phyloP scores from a whole-genome alignment of 345 rosid genomes.

The Eutrema yunnanense region DNA sequence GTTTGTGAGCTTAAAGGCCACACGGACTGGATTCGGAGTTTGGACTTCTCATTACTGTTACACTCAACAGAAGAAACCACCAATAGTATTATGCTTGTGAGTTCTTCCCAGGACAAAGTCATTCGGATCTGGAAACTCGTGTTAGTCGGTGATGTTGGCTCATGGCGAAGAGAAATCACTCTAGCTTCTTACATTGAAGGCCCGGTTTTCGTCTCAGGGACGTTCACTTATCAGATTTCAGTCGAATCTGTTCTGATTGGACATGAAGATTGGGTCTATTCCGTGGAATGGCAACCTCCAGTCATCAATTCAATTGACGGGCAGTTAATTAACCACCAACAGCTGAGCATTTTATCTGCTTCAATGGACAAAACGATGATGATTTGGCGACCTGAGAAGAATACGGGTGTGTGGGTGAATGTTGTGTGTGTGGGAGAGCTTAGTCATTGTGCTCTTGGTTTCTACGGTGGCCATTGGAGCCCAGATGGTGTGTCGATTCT shows the following conservation, averaged over 20 bases:
- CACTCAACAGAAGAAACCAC: slow-evolving; percentile 30
- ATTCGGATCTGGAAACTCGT: slow-evolving; percentile 87
- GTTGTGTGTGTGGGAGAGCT: slow-evolving; percentile 94
- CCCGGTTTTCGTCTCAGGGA: slow-evolving; percentile 63
- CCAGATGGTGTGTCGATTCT: slow-evolving; percentile 57
- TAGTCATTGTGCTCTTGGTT: slow-evolving; percentile 93
- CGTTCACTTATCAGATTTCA: slow-evolving; percentile 73
- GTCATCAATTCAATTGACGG: slow-evolving; percentile 24
- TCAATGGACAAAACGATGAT: slow-evolving; percentile 99
- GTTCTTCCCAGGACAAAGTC: slow-evolving; percentile 93
- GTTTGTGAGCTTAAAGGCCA: slow-evolving; percentile 94
- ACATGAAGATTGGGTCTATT: slow-evolving; percentile 98
- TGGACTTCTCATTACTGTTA: slow-evolving; percentile 86
- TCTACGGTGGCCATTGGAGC: slow-evolving; percentile 97
- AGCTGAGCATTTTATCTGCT: slow-evolving; percentile 71
- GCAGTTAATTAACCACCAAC: slow-evolving; percentile 43
- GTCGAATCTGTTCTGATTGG: slow-evolving; percentile 90
- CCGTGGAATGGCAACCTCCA: slow-evolving; percentile 96
- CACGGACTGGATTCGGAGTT: slow-evolving; percentile 90
- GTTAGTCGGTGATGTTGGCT: slow-evolving; percentile 26
- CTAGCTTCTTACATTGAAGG: slow-evolving; percentile 89
- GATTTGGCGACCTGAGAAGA: slow-evolving; percentile 96
- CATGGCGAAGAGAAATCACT: slow-evolving; percentile 46
- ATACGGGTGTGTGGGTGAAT: slow-evolving; percentile 90
- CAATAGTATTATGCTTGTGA: slow-evolving; percentile 64